Evolutionary conservation across 345 rosid species (phyloP), one percentile per base, ranked within the genome.

Genomic region (Rhizophora apiculata): DNA sequence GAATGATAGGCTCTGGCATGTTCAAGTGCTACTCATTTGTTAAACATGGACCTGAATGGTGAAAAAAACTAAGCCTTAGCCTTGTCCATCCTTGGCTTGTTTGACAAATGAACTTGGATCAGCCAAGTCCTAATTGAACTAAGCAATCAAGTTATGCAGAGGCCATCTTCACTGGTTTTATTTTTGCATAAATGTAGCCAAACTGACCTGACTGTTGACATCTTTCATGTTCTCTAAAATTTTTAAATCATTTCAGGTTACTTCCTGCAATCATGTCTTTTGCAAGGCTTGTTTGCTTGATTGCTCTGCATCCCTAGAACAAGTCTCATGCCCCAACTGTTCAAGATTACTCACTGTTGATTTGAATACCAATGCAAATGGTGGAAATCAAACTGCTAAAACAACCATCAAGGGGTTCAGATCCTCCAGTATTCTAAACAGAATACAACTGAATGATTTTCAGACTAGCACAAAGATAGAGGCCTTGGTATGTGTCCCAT

Each of bases 401-500:
- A 74, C 93, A 59, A 86, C 85, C 51, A 54, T 86, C 70, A 88
- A 87, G 84, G 96, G 97, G 27, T 89, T 86, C 73, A 92, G 75
- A 76, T 76, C 96, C 66, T 76, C 97, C 19, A 91, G 97, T 82
- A 95, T 95, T 78, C 70, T 95, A 37, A 95, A 90, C 79, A 88
- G 99, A 68, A 82, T 95, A 75, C 81, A 82, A 66, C 79, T 95
- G 57, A 78, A 85, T 51, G 88, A 92, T 65, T 95, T 95, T 78
- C 96, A 95, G 84, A 86, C 99, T 22, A 95, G 99, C 85, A 95
- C 99, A 65, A 95, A 94, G 81, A 91, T 95, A 67, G 99, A 95
- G 78, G 99, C 99, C 73, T 83, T 95, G 96, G 99, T 95, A 84
- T 54, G 87, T 46, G 77, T 32, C 37, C 37, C 62, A 68, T 60